Evolutionary conservation across 192 early-diverging fungal species (phyloP).

Genomic region (Backusella liffmaniae): DNA sequence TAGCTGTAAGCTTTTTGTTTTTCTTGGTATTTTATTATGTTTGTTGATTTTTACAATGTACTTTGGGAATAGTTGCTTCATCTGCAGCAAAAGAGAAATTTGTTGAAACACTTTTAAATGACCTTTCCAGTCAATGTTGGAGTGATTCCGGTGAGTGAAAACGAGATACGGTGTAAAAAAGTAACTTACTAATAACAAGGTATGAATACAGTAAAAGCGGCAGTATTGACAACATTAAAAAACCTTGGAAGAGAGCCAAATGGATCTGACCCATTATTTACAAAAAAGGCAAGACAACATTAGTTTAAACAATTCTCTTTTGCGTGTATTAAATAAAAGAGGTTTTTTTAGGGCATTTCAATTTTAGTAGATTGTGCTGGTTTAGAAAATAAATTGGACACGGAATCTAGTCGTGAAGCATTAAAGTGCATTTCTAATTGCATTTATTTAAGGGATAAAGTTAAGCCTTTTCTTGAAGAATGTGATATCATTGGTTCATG

Average conservation of each 20-base stretch:
- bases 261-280: constrained; percentile 58
- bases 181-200: not conserved
- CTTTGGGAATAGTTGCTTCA: not conserved
- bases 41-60: not conserved
- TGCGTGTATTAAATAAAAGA: not conserved
- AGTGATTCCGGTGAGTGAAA: not conserved
- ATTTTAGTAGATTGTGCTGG: constrained; percentile 36
- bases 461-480: constrained; percentile 45
- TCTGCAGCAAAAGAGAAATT: constrained; percentile 8
- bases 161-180: not conserved
- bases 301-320: not conserved
- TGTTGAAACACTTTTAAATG: not conserved
- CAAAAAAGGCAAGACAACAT: constrained; percentile 32
- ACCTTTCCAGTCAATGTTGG: not conserved
- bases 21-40: not conserved
- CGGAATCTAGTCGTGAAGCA: constrained; percentile 41
- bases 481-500: constrained; percentile 40
- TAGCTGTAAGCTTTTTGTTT: not conserved
- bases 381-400: constrained; percentile 33
- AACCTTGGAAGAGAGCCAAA: constrained; percentile 54
- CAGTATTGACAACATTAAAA: constrained; percentile 57
- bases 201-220: constrained; percentile 37
- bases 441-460: constrained; percentile 52
- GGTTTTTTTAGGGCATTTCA: constrained; percentile 33
- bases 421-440: constrained; percentile 72